Evolutionary conservation across 2,329 filamentous ascomycete species (phyloP).

Genomic region (Epichloe aotearoae): DNA sequence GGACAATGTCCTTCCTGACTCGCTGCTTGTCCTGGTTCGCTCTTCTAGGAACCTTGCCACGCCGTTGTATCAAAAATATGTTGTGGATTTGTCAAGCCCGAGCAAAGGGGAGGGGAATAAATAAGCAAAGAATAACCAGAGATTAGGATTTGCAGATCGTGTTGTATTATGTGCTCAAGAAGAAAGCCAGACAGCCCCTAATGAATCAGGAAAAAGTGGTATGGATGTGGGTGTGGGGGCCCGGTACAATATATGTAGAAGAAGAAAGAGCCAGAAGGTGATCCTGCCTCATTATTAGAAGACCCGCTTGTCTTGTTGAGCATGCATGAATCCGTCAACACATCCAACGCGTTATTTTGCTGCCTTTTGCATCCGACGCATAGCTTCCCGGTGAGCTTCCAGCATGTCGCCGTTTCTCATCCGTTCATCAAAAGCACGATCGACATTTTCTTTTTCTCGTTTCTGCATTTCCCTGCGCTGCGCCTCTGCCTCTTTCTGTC

Average conservation of each 20-base stretch:
- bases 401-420: constrained; percentile 67
- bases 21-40: neutral
- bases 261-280: neutral
- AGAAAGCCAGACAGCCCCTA: neutral
- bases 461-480: constrained; percentile 45
- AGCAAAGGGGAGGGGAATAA: neutral
- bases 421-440: constrained; percentile 54
- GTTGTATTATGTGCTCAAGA: neutral
- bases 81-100: neutral
- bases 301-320: neutral
- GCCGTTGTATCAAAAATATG: constrained; percentile 2
- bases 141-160: neutral
- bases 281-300: neutral
- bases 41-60: neutral
- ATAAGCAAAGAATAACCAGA: neutral
- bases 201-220: neutral
- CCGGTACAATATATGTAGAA: neutral
- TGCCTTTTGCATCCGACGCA: constrained; percentile 60
- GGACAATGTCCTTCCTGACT: neutral
- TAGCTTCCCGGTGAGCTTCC: constrained; percentile 63
- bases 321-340: neutral
- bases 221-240: neutral
- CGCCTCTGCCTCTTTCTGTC: constrained; percentile 49
- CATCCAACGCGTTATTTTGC: neutral
- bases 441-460: constrained; percentile 41